Base-by-base conservation (phyloP, 768 basidiomycete genomes). In the Tephrocybe sp. region DNA sequence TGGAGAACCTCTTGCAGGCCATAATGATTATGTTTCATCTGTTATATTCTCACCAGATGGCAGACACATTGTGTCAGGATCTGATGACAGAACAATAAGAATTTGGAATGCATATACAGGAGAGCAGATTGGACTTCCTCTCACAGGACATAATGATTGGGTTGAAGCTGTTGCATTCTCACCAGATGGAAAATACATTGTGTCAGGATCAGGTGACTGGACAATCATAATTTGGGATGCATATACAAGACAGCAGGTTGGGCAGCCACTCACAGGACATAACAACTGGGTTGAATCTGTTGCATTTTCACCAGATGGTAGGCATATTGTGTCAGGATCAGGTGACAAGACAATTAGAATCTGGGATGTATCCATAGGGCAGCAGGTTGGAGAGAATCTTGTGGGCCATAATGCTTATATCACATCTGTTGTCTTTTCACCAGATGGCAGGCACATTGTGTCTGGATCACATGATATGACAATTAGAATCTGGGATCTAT, bases 161-260 rank as follows among this genome's bases (percentile, higher is more conserved):
- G 45, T 59, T 17, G 16, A 5, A 3, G 4, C 5, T 13, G 16
- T 36, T 36, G 35, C 35, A 3, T 36, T 36, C 39, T 48, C 55
- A 23, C 50, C 49, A 17, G 57, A 59, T 53, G 52, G 44, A 5
- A 49, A 20, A 19, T 31, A 45, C 20, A 51, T 58, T 39, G 39
- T 39, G 39, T 39, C 17, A 16, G 39, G 39, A 39, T 39, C 39
- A n/a, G 2, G 4, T 39, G 39, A 19, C 16, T 3, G 6, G n/a
- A 39, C 39, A 9, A 19, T 39, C 4, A 39, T 5, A 39, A 4
- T 39, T 2, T 39, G 39, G 39, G 39, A 39, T 10, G 9, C 39
- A 16, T 14, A 4, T 10, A 19, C 39, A 45, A 52, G 36, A 17
- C 50, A 20, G 45, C 53, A 30, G 36, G 48, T 34, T 34, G 23